Percentiles rank a stretch among this genome's conserved stretches.
phyloP scores from a whole-genome alignment of 75 land plant genomes.

The Selaginella tamariscina region DNA sequence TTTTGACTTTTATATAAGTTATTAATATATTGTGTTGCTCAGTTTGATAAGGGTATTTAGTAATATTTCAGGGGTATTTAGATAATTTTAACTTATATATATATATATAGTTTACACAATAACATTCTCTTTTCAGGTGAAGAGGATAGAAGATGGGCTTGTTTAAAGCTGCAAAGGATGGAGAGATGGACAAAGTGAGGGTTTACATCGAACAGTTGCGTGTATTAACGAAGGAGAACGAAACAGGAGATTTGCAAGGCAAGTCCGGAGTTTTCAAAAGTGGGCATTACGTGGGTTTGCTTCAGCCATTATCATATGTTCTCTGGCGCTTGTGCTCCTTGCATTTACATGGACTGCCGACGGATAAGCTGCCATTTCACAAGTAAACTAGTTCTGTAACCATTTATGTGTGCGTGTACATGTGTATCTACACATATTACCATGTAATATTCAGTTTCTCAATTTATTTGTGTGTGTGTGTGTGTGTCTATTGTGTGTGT shows the following conservation, averaged over 20 bases:
- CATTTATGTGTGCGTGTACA: too few species aligned
- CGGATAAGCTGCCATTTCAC: too few species aligned
- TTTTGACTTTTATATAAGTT: neutral
- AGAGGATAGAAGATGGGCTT: conserved; percentile 41
- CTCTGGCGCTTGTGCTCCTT: conserved; percentile 46
- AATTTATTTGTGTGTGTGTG: too few species aligned
- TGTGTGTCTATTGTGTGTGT: too few species aligned
- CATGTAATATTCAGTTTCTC: too few species aligned
- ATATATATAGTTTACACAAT: too few species aligned
- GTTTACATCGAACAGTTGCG: conserved; percentile 45
- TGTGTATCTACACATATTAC: too few species aligned
- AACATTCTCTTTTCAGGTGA: too few species aligned
- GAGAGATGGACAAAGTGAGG: conserved; percentile 58
- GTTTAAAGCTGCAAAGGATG: conserved; percentile 82
- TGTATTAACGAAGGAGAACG: conserved; percentile 23
- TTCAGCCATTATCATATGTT: conserved; percentile 21
- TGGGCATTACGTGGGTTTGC: conserved; percentile 37
- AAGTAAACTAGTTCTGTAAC: too few species aligned
- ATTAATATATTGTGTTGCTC: too few species aligned
- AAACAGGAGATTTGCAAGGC: neutral
- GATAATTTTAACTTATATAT: conserved; percentile 35
- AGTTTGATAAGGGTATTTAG: conserved; percentile 50
- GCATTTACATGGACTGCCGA: conserved; percentile 68
- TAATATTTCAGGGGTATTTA: conserved; percentile 25
- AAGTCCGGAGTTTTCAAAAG: conserved; percentile 12